A percentile compares a stretch with the other conserved stretches of the same genome.
Evolutionary conservation across 768 basidiomycete genomes (phyloP).

Genomic region (Suillus weaverae): DNA sequence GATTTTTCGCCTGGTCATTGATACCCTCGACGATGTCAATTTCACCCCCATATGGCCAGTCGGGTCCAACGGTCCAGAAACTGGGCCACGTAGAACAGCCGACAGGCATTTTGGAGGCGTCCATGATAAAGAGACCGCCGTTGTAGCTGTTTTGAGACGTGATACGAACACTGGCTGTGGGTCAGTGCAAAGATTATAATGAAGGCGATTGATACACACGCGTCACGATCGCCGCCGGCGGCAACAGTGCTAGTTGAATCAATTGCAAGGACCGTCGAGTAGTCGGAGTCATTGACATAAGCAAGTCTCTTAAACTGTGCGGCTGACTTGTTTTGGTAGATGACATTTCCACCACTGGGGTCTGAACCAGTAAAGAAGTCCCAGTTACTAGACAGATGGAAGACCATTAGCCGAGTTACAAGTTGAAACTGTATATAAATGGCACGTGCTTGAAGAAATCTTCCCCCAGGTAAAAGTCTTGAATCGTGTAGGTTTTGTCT

Average conservation of each 20-base stretch:
- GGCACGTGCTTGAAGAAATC: constrained; percentile 58
- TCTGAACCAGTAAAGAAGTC: constrained; percentile 62
- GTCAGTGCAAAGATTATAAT: constrained; percentile 2
- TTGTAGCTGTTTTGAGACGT: constrained; percentile 59
- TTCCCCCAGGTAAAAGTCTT: constrained; percentile 47
- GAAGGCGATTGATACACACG: constrained; percentile 32
- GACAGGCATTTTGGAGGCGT: constrained; percentile 67
- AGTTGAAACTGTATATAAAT: neutral
- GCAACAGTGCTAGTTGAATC: constrained; percentile 53
- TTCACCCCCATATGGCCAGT: constrained; percentile 59
- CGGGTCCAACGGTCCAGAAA: constrained; percentile 52
- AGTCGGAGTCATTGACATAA: constrained; percentile 55
- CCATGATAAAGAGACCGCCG: constrained; percentile 71
- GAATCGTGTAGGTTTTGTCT: constrained; percentile 34
- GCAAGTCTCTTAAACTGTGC: constrained; percentile 57
- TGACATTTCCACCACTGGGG: constrained; percentile 73
- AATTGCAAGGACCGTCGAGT: constrained; percentile 59
- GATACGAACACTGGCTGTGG: constrained; percentile 58
- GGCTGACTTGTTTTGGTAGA: constrained; percentile 48
- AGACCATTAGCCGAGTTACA: neutral
- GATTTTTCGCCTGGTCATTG: constrained; percentile 56
- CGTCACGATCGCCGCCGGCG: constrained; percentile 53
- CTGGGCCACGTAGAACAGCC: constrained; percentile 69
- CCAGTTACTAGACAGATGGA: constrained; percentile 49
- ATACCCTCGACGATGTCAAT: constrained; percentile 79